A percentile compares a stretch with the other conserved stretches of the same genome.
Evolutionary conservation across 1,284 basidiomycete species (phyloP).

Genomic region (Ceratobasidium sp.): DNA sequence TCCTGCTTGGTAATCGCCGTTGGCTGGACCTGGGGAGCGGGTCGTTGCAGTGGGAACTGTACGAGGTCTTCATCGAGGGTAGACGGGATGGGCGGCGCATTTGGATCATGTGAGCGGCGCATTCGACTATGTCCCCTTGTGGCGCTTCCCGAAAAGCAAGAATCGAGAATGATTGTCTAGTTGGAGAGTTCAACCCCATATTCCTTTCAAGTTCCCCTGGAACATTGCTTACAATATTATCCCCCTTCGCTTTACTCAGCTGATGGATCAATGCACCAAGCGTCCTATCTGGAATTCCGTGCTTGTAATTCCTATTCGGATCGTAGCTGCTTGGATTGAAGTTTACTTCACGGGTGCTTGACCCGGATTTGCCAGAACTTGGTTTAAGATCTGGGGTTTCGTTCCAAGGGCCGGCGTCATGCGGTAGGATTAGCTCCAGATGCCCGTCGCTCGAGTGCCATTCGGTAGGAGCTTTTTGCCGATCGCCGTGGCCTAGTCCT

Average conservation of each 20-base stretch:
- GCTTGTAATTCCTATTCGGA: background rate
- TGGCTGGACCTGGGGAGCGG: background rate
- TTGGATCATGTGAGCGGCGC: background rate
- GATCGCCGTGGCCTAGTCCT: conserved; percentile 15
- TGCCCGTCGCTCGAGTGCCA: conserved; percentile 3
- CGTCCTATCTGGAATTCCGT: conserved; percentile 31
- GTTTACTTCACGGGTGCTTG: too few species aligned
- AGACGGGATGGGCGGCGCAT: background rate
- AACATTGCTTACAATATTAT: conserved; percentile 30
- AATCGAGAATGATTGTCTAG: conserved; percentile 23
- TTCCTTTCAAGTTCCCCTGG: background rate
- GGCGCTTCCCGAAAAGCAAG: conserved; percentile 10
- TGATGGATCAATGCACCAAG: conserved; percentile 1
- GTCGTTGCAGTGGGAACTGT: too few species aligned
- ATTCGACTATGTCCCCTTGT: background rate
- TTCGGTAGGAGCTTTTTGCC: background rate
- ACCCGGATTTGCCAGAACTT: too few species aligned
- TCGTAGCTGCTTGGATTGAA: too few species aligned
- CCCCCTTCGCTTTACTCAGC: background rate
- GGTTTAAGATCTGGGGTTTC: too few species aligned
- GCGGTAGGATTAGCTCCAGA: background rate
- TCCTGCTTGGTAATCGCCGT: background rate
- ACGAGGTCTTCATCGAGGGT: background rate
- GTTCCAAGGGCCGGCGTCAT: conserved; percentile 2
- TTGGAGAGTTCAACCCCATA: background rate